Conservation (phyloP, 129 eudicot species). For the Tagetes patula region DNA sequence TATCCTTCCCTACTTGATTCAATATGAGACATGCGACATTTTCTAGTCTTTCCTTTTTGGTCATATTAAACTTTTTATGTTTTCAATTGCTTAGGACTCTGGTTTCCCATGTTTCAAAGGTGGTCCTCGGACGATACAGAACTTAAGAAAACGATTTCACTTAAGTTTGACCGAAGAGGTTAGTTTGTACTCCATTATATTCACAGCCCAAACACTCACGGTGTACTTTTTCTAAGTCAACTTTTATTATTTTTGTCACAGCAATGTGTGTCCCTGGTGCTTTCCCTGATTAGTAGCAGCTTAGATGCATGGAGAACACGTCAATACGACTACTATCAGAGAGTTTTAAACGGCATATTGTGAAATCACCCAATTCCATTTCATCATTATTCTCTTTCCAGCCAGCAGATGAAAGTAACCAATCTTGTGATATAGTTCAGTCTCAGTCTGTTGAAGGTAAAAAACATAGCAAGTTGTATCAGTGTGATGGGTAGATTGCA, state of each 20-base stretch:
- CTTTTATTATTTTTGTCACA: slow-evolving; percentile 32
- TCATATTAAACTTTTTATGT: background rate
- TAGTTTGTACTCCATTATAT: slow-evolving; percentile 10
- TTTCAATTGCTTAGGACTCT: slow-evolving; percentile 64
- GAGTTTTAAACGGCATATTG: slow-evolving; percentile 93
- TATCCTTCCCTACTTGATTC: background rate
- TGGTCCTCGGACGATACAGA: slow-evolving; percentile 95
- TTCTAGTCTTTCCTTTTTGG: background rate
- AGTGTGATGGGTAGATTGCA: slow-evolving; percentile 25
- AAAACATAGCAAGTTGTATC: slow-evolving; percentile 23
- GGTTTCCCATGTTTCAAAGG: slow-evolving; percentile 99
- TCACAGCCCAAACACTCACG: background rate
- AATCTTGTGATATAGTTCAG: slow-evolving; percentile 32
- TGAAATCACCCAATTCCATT: slow-evolving; percentile 30
- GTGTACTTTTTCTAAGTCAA: background rate
- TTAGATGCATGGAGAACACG: slow-evolving; percentile 99
- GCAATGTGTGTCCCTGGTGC: slow-evolving; percentile 99
- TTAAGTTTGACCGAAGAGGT: slow-evolving; percentile 98
- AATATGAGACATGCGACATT: background rate
- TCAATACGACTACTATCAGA: slow-evolving; percentile 94
- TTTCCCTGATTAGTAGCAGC: slow-evolving; percentile 96
- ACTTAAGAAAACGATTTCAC: slow-evolving; percentile 92
- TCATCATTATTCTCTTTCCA: slow-evolving; percentile 19
- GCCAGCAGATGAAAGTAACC: slow-evolving; percentile 20
- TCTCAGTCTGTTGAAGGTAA: slow-evolving; percentile 12